Evolutionary conservation across 495 filamentous ascomycete genomes (phyloP).

Genomic region (Neurospora africana): DNA sequence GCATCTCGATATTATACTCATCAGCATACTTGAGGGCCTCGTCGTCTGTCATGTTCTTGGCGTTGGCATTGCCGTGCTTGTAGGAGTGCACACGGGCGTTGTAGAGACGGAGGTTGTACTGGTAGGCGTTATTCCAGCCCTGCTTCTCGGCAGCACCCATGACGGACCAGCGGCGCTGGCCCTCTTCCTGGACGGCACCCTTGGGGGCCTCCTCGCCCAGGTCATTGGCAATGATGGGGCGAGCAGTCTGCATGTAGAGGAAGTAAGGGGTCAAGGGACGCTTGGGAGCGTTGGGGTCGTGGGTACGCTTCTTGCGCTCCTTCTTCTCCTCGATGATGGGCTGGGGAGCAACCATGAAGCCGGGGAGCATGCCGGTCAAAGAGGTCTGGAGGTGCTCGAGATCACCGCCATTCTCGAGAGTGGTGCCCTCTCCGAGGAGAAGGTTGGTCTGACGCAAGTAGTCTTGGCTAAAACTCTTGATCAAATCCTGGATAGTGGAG

Average conservation of each 20-base stretch:
- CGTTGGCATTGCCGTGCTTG: constrained; percentile 54
- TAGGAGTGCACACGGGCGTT: constrained; percentile 62
- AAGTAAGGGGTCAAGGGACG: constrained; percentile 89
- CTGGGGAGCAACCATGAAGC: constrained; percentile 24
- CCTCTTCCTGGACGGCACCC: constrained; percentile 72
- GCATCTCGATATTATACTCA: constrained; percentile 35
- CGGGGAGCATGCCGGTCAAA: constrained; percentile 21
- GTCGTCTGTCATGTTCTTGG: constrained; percentile 50
- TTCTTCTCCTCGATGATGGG: constrained; percentile 53
- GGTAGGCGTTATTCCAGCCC: constrained; percentile 63
- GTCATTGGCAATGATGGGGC: constrained; percentile 63
- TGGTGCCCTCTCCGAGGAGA: constrained; percentile 54
- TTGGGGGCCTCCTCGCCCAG: constrained; percentile 59
- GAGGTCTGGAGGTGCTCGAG: constrained; percentile 43
- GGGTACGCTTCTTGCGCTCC: constrained; percentile 78
- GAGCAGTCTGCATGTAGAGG: constrained; percentile 78
- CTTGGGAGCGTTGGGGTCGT: constrained; percentile 92
- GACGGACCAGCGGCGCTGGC: constrained; percentile 67
- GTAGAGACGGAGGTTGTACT: constrained; percentile 66
- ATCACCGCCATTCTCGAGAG: constrained; percentile 35
- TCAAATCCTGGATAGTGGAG: constrained; percentile 59
- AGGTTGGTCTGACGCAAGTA: constrained; percentile 77
- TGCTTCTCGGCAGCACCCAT: constrained; percentile 66
- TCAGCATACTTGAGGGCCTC: constrained; percentile 49
- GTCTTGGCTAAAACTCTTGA: constrained; percentile 62